Evolutionary conservation across 2,329 filamentous ascomycete species (phyloP).

Genomic region (Trichoderma brevicompactum): DNA sequence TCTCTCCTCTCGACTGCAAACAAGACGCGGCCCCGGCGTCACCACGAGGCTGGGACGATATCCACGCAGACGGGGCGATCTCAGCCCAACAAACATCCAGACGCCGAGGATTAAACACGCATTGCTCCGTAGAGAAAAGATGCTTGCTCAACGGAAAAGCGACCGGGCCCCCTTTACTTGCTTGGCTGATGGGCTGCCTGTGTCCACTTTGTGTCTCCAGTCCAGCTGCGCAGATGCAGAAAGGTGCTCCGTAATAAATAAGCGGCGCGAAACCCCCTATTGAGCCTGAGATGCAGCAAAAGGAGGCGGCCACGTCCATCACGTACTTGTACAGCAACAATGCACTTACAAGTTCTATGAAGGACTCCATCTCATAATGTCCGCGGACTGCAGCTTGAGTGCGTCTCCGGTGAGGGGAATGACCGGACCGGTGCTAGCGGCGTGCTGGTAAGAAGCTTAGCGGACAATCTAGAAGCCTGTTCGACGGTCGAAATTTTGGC

Average conservation of each 20-base stretch:
- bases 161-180: background rate
- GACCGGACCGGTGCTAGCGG: constrained; percentile 9
- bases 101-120: background rate
- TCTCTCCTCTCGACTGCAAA: background rate
- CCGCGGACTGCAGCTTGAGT: too few species aligned
- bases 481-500: background rate
- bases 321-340: background rate
- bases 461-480: constrained; percentile 9
- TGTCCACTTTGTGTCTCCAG: constrained; percentile 6
- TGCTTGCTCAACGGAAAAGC: background rate
- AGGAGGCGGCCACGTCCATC: background rate
- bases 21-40: background rate
- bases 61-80: background rate
- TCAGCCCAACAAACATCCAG: background rate
- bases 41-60: background rate
- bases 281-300: constrained; percentile 1
- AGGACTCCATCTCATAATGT: background rate
- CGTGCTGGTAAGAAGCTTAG: constrained; percentile 16
- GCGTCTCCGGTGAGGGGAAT: constrained; percentile 13
- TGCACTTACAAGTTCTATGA: too few species aligned
- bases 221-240: background rate
- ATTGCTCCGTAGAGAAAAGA: background rate
- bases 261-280: background rate
- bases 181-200: background rate
- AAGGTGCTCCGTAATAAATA: background rate